A percentile compares a stretch with the other conserved stretches of the same genome.
Evolutionary conservation across 345 rosid genomes (phyloP).

Genomic region (Arabis alpina): DNA sequence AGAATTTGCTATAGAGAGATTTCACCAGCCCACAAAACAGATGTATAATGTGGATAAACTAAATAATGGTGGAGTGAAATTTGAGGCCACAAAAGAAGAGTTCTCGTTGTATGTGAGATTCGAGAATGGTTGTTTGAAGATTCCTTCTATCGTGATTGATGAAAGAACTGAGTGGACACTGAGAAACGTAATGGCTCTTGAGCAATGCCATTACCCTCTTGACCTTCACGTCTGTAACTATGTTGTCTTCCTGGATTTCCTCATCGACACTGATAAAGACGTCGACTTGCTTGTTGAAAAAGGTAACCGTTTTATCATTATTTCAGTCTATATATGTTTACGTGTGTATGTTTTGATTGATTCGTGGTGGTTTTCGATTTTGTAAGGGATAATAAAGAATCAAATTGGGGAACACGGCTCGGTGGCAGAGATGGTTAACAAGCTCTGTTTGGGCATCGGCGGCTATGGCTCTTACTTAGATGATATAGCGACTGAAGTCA

Average conservation of each 20-base stretch:
- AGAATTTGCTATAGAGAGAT: accelerated
- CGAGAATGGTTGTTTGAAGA: conserved; percentile 6
- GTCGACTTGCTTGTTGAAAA: conserved; percentile 1
- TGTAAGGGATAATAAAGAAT: conserved; percentile 7
- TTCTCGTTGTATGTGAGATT: background rate
- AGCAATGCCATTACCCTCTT: background rate
- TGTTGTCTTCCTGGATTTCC: background rate
- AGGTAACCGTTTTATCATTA: background rate
- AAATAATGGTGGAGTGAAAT: background rate
- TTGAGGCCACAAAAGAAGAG: background rate
- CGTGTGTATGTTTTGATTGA: background rate
- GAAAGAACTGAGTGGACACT: too few relatives aligned
- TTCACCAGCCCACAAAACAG: background rate
- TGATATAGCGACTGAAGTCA: background rate
- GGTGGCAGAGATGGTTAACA: conserved; percentile 19
- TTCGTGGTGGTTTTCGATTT: background rate
- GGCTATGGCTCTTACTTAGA: background rate
- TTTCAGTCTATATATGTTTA: background rate
- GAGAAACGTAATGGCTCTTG: conserved; percentile 23
- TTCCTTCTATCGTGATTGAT: too few relatives aligned
- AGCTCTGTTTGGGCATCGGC: background rate
- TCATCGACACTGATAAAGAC: conserved; percentile 16
- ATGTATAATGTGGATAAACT: background rate
- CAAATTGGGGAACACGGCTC: background rate
- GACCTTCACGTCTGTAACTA: background rate